Percentiles rank a stretch among this genome's conserved stretches.
phyloP scores from a whole-genome alignment of 108 stramenopile species.

The Skeletonema menzelii region DNA sequence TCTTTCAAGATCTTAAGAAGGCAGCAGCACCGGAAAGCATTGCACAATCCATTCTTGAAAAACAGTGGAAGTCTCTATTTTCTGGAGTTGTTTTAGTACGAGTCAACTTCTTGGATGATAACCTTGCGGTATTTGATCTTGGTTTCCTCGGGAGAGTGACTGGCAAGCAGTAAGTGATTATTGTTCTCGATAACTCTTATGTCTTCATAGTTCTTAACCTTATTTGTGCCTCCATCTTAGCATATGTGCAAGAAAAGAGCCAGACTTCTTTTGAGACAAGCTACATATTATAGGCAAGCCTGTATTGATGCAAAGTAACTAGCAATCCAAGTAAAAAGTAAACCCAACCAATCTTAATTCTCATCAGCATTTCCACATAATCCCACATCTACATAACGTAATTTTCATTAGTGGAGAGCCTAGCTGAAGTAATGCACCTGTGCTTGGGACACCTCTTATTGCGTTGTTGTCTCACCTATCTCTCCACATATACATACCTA shows the following conservation, averaged over 20 bases:
- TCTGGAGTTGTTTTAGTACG: constrained; percentile 5
- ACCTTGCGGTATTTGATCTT: constrained; percentile 11
- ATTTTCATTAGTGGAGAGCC: too few relatives aligned
- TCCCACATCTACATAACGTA: too few relatives aligned
- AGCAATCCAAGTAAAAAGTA: neutral
- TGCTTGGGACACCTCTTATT: too few relatives aligned
- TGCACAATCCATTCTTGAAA: constrained; percentile 6
- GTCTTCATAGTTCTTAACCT: neutral
- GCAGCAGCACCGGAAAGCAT: neutral
- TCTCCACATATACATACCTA: too few relatives aligned
- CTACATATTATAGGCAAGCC: neutral
- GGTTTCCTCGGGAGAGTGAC: constrained; percentile 18
- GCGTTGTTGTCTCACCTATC: too few relatives aligned
- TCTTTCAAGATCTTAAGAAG: constrained; percentile 2
- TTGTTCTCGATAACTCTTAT: neutral
- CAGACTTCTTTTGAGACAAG: constrained; percentile 19
- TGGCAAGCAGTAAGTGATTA: neutral
- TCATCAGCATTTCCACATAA: too few relatives aligned
- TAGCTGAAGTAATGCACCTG: too few relatives aligned
- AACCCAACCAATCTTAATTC: neutral
- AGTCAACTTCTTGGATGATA: constrained; percentile 7
- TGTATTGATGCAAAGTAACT: too few relatives aligned
- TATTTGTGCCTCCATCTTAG: neutral
- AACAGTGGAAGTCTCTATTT: constrained; percentile 9
- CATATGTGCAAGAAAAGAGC: constrained; percentile 23